Percentiles rank a stretch among this genome's conserved stretches.
Conservation (phyloP, 2,329 filamentous ascomycete species). For the Stemphylium vesicarium region DNA sequence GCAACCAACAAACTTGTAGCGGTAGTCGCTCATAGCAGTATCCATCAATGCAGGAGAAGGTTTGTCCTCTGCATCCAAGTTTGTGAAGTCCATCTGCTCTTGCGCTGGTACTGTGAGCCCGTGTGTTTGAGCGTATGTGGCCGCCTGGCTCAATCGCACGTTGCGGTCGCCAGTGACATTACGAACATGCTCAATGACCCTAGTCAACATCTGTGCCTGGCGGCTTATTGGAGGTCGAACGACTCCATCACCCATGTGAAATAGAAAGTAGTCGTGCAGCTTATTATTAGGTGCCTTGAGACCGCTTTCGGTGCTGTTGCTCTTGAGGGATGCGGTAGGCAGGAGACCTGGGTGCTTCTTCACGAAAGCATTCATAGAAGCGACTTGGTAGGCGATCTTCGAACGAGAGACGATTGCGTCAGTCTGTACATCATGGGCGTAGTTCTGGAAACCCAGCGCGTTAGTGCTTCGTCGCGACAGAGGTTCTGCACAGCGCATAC, state of each 20-base stretch:
- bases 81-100: neutral
- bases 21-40: neutral
- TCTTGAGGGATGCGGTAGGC: neutral
- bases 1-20: neutral
- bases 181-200: conserved; percentile 8
- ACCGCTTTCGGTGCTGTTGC: conserved; percentile 2
- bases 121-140: neutral
- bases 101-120: neutral
- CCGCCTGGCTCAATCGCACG: conserved; percentile 9
- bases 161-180: conserved; percentile 1
- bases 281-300: neutral
- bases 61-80: conserved; percentile 2
- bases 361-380: neutral
- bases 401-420: neutral
- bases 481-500: too few species aligned
- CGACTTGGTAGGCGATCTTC: conserved; percentile 6
- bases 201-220: conserved; percentile 7
- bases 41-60: neutral
- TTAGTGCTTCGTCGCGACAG: too few species aligned
- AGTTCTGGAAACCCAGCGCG: neutral
- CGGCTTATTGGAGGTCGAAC: neutral
- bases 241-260: conserved; percentile 13
- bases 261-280: conserved; percentile 10
- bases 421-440: neutral
- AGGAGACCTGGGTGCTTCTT: neutral